A percentile compares a stretch with the other conserved stretches of the same genome.
Conservation (phyloP, 495 filamentous ascomycete genomes). For the Aspergillus haitiensis region DNA sequence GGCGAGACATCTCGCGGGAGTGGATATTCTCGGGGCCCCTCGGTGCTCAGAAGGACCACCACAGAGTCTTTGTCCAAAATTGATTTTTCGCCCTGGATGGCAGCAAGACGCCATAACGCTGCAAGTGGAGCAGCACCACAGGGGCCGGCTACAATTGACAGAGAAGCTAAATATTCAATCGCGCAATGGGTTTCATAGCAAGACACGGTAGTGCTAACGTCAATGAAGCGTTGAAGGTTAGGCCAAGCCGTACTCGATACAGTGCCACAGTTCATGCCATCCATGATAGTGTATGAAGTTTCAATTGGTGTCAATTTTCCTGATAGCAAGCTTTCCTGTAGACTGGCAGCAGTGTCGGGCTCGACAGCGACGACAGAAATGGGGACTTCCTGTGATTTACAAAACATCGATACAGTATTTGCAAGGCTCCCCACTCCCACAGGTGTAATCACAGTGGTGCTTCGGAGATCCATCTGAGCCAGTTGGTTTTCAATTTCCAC, state of each 20-base stretch:
- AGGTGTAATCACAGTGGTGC: slow-evolving; percentile 52
- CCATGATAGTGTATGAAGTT: slow-evolving; percentile 63
- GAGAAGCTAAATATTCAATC: slow-evolving; percentile 45
- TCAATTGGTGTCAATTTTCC: slow-evolving; percentile 44
- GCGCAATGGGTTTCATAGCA: slow-evolving; percentile 57
- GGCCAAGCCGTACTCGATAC: slow-evolving; percentile 64
- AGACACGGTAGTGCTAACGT: slow-evolving; percentile 57
- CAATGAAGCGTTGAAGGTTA: slow-evolving; percentile 52
- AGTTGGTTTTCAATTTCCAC: slow-evolving; percentile 60
- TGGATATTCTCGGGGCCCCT: slow-evolving; percentile 44
- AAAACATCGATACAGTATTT: slow-evolving; percentile 59
- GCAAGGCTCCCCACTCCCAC: slow-evolving; percentile 68
- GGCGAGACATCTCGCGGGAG: slow-evolving; percentile 34
- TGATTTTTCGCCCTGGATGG: slow-evolving; percentile 26
- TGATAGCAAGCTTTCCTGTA: slow-evolving; percentile 50
- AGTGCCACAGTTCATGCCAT: slow-evolving; percentile 67
- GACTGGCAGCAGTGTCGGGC: slow-evolving; percentile 61
- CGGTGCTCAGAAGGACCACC: slow-evolving; percentile 55
- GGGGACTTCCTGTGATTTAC: slow-evolving; percentile 43
- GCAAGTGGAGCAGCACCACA: slow-evolving; percentile 64
- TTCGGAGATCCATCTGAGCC: slow-evolving; percentile 26
- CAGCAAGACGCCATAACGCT: slow-evolving; percentile 50
- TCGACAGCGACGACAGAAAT: slow-evolving; percentile 59
- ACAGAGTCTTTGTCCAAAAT: slow-evolving; percentile 47
- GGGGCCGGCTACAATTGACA: slow-evolving; percentile 56